A percentile compares a stretch with the other conserved stretches of the same genome.
phyloP scores from a whole-genome alignment of 2,329 filamentous ascomycete species.

The Rosellinia necatrix region DNA sequence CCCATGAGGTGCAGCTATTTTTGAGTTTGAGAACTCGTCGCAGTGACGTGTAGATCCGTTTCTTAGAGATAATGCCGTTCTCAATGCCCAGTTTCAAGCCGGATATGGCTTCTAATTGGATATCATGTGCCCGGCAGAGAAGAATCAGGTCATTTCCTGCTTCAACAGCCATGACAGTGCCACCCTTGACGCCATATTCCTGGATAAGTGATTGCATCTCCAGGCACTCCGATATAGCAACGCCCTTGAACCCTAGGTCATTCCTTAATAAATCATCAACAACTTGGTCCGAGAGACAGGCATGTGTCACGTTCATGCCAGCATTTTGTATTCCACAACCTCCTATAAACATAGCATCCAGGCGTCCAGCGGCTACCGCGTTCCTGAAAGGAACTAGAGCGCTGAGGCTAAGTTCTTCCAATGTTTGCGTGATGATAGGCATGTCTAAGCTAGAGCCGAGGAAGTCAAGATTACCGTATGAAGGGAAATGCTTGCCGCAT shows the following conservation, averaged over 20 bases:
- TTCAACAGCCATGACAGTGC: constrained; percentile 96
- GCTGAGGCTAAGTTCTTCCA: constrained; percentile 90
- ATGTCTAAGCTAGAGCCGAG: constrained; percentile 89
- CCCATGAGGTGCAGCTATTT: constrained; percentile 84
- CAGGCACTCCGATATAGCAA: constrained; percentile 92
- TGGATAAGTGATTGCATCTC: constrained; percentile 97
- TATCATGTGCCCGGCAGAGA: constrained; percentile 83
- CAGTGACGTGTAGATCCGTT: constrained; percentile 80
- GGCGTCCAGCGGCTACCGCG: constrained; percentile 76
- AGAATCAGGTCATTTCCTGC: constrained; percentile 92
- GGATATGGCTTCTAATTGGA: constrained; percentile 89
- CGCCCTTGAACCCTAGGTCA: constrained; percentile 86
- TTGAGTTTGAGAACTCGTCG: constrained; percentile 81
- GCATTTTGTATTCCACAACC: constrained; percentile 91
- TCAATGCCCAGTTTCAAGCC: constrained; percentile 88
- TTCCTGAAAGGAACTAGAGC: constrained; percentile 91
- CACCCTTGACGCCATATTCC: constrained; percentile 95
- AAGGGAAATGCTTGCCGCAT: constrained; percentile 95
- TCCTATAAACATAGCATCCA: constrained; percentile 95
- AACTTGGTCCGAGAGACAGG: constrained; percentile 89
- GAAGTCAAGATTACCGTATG: constrained; percentile 93
- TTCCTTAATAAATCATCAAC: constrained; percentile 88
- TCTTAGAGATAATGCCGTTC: constrained; percentile 83
- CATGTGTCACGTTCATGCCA: constrained; percentile 93
- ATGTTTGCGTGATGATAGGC: constrained; percentile 91